Evolutionary conservation across 306 rosid genomes (phyloP).

Genomic region (Acacia confusa): DNA sequence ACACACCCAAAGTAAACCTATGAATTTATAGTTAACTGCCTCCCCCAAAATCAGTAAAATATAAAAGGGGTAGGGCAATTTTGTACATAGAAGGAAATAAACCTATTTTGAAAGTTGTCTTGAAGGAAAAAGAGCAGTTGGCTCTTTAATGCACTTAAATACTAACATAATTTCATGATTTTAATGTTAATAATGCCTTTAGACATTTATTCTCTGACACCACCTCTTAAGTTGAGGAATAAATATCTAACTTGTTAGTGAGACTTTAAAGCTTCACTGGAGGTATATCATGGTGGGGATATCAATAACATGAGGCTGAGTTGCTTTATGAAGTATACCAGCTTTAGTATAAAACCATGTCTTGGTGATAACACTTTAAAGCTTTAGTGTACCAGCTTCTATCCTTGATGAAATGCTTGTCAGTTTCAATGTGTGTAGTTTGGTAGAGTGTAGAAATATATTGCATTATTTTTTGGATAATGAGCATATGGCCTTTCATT

Average conservation of each 20-base stretch:
- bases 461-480: neutral
- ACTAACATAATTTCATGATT: neutral
- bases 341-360: neutral
- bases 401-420: neutral
- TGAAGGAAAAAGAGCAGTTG: neutral
- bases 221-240: neutral
- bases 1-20: neutral
- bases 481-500: neutral
- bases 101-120: neutral
- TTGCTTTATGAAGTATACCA: neutral
- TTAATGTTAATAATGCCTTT: neutral
- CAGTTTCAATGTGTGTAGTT: neutral
- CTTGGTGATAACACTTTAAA: neutral
- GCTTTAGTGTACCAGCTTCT: neutral
- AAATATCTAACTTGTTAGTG: neutral
- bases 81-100: neutral
- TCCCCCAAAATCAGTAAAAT: neutral
- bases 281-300: neutral
- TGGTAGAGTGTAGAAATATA: neutral
- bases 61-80: neutral
- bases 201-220: neutral
- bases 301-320: neutral
- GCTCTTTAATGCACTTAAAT: neutral
- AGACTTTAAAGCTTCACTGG: neutral
- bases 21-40: neutral